Evolutionary conservation across 192 early-diverging fungal genomes (phyloP), one percentile per base, ranked within the genome.

Genomic region (Umbelopsis isabellina): DNA sequence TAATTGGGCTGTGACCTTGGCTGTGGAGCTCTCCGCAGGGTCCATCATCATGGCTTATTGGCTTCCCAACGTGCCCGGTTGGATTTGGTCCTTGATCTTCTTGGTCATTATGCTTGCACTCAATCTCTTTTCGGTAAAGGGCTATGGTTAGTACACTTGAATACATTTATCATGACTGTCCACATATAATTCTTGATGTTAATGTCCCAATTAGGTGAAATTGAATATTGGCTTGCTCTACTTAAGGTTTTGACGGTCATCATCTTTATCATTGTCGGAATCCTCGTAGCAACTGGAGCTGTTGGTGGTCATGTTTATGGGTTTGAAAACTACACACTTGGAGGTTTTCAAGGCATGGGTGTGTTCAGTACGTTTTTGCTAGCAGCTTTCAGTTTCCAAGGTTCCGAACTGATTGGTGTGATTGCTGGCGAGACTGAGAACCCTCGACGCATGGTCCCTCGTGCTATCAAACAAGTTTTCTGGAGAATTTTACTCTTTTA

Each of bases 361-460:
- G 83, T 92, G 23, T 69, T 93, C 30, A 85, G 82, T 69, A 83
- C 86, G 0, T 90, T 95, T 65, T 81, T 91, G 68, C 85, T 88
- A 2, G 94, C 95, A n/a, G 91, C 89, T 21, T 95, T 94, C 76
- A 90, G 94, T 33, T 92, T 93, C 73, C 91, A 92, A 78, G 94
- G 94, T 16, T 94, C 96, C 4, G 96, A 98, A 74, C 81, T 98
- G 18, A 90, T 96, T 47, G 96, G 94, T 65, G 88, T 98, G 46
- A 92, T 94, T 16, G 94, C 94, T 11, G 96, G 94, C 67, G 96
- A 98, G 80, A 89, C 88, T 67, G 75, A 81, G 35, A 83, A 85
- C 70, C 95, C 95, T 33, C 81, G 85, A 2, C 87, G 88, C 50
- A 87, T 90, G 47, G 90, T 94, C 0, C 92, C 92, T 23, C 83